Conservation (phyloP, 495 filamentous ascomycete species). For the Aspergillus sparsus region DNA sequence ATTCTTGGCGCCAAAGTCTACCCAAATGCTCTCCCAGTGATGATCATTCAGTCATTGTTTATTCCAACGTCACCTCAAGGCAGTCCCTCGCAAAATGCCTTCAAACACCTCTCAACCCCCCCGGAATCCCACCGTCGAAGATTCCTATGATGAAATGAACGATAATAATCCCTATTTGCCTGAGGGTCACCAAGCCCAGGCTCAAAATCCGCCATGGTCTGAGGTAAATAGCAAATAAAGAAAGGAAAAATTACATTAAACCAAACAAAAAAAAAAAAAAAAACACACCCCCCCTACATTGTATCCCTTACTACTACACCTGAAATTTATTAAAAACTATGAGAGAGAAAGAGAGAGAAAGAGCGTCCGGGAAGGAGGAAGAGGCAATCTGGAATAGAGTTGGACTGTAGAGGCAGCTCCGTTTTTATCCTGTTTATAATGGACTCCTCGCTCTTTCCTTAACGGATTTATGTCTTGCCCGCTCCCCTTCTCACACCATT, state of each 20-base stretch:
- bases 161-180: not conserved
- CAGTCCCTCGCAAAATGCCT: constrained; percentile 5
- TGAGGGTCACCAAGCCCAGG: not conserved
- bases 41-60: no score
- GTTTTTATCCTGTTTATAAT: no score
- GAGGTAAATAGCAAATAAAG: not conserved
- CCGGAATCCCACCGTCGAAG: constrained; percentile 28
- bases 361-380: constrained; percentile 14
- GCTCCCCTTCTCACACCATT: not conserved
- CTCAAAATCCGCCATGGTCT: not conserved
- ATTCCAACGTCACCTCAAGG: no score
- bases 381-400: no score
- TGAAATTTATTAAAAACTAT: no score
- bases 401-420: no score
- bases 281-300: not conserved
- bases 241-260: not conserved
- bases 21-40: no score
- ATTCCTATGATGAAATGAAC: constrained; percentile 11
- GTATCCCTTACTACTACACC: constrained; percentile 18
- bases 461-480: no score
- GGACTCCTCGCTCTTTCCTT: no score
- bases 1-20: no score
- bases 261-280: not conserved
- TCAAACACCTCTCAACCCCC: not conserved
- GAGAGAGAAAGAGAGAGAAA: no score